phyloP scores from a whole-genome alignment of 2,329 filamentous ascomycete species.

The Chrysoporthe puriensis region DNA sequence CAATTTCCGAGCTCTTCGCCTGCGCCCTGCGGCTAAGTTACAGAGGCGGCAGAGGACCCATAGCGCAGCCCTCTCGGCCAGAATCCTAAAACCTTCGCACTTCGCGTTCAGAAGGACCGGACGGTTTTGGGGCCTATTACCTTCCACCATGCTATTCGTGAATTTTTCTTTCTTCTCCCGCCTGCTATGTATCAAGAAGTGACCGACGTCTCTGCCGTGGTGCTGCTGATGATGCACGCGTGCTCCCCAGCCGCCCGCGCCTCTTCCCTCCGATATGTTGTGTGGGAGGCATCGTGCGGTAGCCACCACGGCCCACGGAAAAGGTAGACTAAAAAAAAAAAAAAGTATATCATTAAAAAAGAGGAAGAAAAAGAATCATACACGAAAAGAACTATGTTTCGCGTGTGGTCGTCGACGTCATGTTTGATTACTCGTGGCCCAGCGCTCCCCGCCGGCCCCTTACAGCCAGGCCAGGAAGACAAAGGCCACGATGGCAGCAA shows the following conservation, averaged over 20 bases:
- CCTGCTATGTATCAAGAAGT: not conserved
- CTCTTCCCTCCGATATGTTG: not conserved
- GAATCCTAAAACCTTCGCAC: not conserved
- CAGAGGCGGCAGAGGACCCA: not conserved
- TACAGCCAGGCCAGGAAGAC: conserved; percentile 40
- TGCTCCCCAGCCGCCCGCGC: not conserved
- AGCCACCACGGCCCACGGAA: not conserved
- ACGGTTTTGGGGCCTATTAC: not conserved
- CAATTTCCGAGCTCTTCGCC: not conserved
- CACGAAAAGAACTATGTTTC: conserved; percentile 10
- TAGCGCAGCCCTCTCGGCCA: not conserved
- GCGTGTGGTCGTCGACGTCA: conserved; percentile 16
- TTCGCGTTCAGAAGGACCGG: not conserved
- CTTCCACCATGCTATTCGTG: not conserved
- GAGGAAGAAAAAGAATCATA: not conserved
- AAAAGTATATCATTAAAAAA: conserved; percentile 13
- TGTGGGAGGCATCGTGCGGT: not conserved
- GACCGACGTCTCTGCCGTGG: not conserved
- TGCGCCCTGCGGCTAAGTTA: not conserved
- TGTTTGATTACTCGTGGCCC: conserved; percentile 6
- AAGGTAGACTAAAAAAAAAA: conserved; percentile 7
- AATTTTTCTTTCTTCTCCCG: not conserved
- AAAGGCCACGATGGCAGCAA: conserved; percentile 42
- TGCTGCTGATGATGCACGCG: not conserved
- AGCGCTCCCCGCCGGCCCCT: not conserved